Evolutionary conservation across 176 grass and related monocot species (phyloP), one percentile per base, ranked within the genome.

Genomic region (Otatea glauca): DNA sequence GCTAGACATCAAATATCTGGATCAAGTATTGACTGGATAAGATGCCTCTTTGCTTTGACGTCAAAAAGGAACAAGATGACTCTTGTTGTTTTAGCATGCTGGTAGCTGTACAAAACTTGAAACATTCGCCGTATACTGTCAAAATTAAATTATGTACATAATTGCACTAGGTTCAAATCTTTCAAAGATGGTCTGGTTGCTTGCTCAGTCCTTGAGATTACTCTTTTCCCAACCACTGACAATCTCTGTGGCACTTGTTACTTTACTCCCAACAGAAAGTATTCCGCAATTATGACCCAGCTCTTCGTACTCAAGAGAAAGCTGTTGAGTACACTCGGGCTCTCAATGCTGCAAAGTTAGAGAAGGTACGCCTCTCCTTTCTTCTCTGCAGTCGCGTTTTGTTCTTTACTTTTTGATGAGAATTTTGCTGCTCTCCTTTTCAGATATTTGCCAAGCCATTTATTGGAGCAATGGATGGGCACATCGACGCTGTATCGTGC

Each of bases 361-460:
- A 99, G 58, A 99, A 96, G 88, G 96, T 92, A 58, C 44, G 54
- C 0, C 15, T 49, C 16, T 47, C 66, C 39, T 80, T 56, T 39
- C 60, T 74, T 25, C 0, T 75, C 11, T 34, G 48, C 20, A 45
- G 68, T 77, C 42, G 7, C 72, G 74, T 81, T 82, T 53, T 51
- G n/a, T 59, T 50, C 23, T 69, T 37, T 79, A 38, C n/a, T 44
- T 54, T 67, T 75, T 14, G 55, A 56, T 73, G 23, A 75, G 4
- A 61, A 43, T 39, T 72, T 87, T 50, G 43, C 43, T 78, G 73
- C n/a, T 24, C 38, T 78, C 72, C 39, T 25, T 70, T 75, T 55
- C 75, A 99, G 93, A 96, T 99, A 94, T 99, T 99, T 94, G 89
- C 96, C 17, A 99, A 29, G 74, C 91, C 96, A 83, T 99, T 99